Evolutionary conservation across 441 rosid genomes (phyloP).

Genomic region (Melastoma candidum): DNA sequence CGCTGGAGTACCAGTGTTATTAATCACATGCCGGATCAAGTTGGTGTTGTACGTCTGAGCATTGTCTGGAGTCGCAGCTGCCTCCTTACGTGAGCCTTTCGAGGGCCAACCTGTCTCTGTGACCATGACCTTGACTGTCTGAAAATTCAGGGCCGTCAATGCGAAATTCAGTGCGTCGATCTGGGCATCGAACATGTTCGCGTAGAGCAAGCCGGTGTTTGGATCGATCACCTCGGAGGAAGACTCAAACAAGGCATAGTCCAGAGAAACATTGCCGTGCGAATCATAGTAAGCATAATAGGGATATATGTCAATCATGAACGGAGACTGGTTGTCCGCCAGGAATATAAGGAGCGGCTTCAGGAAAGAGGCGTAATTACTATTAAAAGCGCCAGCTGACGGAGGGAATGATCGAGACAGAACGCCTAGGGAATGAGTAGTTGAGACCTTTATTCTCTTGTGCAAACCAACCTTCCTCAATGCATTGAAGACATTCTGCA

Average conservation of each 20-base stretch:
- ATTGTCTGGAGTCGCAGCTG: slow-evolving; percentile 81
- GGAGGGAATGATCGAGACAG: slow-evolving; percentile 87
- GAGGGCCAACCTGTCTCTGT: slow-evolving; percentile 99
- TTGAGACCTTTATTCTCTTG: slow-evolving; percentile 73
- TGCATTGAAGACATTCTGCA: slow-evolving; percentile 71
- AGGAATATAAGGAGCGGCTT: slow-evolving; percentile 82
- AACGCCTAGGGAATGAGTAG: slow-evolving; percentile 74
- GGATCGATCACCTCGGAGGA: slow-evolving; percentile 92
- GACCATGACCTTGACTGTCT: slow-evolving; percentile 84
- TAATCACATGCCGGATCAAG: slow-evolving; percentile 62
- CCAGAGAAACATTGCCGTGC: slow-evolving; percentile 63
- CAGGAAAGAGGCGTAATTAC: slow-evolving; percentile 62
- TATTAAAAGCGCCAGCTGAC: slow-evolving; percentile 90
- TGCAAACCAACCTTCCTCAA: slow-evolving; percentile 60
- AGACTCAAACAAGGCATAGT: slow-evolving; percentile 77
- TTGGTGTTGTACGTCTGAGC: slow-evolving; percentile 77
- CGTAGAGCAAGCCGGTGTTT: slow-evolving; percentile 85
- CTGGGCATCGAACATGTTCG: slow-evolving; percentile 97
- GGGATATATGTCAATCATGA: slow-evolving; percentile 85
- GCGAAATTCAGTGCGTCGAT: slow-evolving; percentile 83
- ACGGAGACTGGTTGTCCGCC: slow-evolving; percentile 89
- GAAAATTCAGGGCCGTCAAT: slow-evolving; percentile 63
- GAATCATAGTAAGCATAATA: slow-evolving; percentile 91
- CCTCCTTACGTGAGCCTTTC: slow-evolving; percentile 80
- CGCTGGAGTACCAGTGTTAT: slow-evolving; percentile 81